phyloP scores from a whole-genome alignment of 176 grass and related monocot species.

The Triticum timopheevii region DNA sequence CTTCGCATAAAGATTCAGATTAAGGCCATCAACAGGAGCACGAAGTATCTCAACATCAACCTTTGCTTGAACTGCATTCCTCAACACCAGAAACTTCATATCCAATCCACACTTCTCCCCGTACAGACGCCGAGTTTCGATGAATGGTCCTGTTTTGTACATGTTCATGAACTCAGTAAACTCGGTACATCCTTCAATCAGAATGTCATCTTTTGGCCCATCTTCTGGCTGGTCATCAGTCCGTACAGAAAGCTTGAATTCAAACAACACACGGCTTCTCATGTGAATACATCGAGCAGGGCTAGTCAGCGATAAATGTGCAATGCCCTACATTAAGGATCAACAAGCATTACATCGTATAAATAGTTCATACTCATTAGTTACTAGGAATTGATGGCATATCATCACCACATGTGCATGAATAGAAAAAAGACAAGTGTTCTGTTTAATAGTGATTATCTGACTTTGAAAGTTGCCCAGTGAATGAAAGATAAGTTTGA shows the following conservation, averaged over 20 bases:
- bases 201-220: not conserved
- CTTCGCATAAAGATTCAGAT: constrained; percentile 17
- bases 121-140: not conserved
- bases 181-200: constrained; percentile 34
- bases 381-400: not conserved
- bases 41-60: constrained; percentile 21
- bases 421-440: not conserved
- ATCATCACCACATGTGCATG: not conserved
- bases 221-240: constrained; percentile 7
- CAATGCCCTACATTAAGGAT: constrained; percentile 11
- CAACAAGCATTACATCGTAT: not conserved
- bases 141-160: not conserved
- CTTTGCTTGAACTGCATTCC: constrained; percentile 11
- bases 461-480: not conserved
- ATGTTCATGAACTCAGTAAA: not conserved
- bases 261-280: not conserved
- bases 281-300: constrained; percentile 26
- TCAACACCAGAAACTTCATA: constrained; percentile 1
- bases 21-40: not conserved
- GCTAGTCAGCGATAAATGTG: constrained; percentile 3
- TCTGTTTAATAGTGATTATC: not conserved
- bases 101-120: constrained; percentile 32
- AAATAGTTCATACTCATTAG: not conserved
- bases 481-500: not conserved
- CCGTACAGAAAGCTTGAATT: constrained; percentile 23